These are phyloP conservation scores for Aeschynomene evenia DNA, from an alignment of 306 rosid species.

Conservation along the genomic window DNA sequence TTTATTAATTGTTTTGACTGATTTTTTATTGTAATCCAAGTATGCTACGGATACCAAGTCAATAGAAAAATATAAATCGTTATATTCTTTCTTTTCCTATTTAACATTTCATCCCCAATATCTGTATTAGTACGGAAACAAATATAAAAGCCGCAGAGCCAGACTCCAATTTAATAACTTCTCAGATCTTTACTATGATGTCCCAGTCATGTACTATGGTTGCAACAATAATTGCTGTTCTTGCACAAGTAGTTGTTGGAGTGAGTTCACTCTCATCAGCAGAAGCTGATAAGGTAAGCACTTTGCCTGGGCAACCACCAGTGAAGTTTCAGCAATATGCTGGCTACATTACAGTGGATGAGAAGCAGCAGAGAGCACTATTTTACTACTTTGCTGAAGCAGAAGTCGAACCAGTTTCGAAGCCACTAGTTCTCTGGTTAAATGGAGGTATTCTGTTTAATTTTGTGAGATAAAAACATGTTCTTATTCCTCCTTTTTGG, in stretches of 20 bases:
- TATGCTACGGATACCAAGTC: no score
- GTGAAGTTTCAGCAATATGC: slow-evolving; percentile 71
- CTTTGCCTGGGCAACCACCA: slow-evolving; percentile 78
- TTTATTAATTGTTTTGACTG: no score
- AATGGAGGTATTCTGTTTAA: slow-evolving; percentile 60
- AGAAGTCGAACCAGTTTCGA: slow-evolving; percentile 64
- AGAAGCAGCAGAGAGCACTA: slow-evolving; percentile 53
- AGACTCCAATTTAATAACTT: background rate
- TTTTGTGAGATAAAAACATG: background rate
- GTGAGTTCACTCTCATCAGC: slow-evolving; percentile 32
- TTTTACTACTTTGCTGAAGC: slow-evolving; percentile 87
- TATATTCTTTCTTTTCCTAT: slow-evolving; percentile 14
- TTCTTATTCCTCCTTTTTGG: background rate
- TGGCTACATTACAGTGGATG: slow-evolving; percentile 76
- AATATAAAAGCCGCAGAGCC: background rate
- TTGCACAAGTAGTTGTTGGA: slow-evolving; percentile 29
- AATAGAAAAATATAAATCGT: no score
- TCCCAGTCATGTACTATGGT: slow-evolving; percentile 36
- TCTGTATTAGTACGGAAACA: background rate
- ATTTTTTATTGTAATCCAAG: no score
- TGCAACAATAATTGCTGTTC: slow-evolving; percentile 18
- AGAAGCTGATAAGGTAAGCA: slow-evolving; percentile 48
- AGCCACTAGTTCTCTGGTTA: slow-evolving; percentile 91
- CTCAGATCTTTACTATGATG: slow-evolving; percentile 38
- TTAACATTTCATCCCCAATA: background rate